Base-by-base conservation (phyloP, 1,139 yeast species). In the Pichia cactophila region DNA sequence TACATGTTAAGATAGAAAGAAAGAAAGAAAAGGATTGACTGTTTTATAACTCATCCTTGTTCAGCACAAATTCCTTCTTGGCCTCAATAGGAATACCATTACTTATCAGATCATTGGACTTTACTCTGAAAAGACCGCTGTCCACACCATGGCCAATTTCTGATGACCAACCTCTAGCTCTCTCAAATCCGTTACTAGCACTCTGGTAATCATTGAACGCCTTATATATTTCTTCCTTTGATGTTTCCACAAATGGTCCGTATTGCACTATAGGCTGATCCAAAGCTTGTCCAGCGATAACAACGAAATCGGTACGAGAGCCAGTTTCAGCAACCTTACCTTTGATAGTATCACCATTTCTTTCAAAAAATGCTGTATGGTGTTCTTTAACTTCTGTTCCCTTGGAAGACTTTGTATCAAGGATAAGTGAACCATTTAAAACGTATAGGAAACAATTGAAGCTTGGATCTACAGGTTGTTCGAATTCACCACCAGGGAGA, bases 181-280 rank as follows among this genome's bases (percentile, higher is more conserved):
- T 75, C 62, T 83, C 94, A 62, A 88, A 88, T 1, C 95, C 95
- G 63, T 86, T 85, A 42, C 70, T 63, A 42, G 79, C 84, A 50
- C 69, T 65, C 63, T 83, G 87, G 64, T 83, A 88, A 63, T 85
- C 92, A 64, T 69, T 61, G 61, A 85, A 81, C 0, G 88, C 94
- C 60, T 83, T 69, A 57, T 77, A 74, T 54, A 87, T 82, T 58
- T 78, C 77, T 46, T 77, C 81, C 51, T 72, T 71, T 20, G 83
- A 69, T 10, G 83, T 78, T 53, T 86, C 92, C 16, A 85, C 95
- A 64, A 87, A 88, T 20, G 96, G 96, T 12, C 97, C 97, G 62
- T 88, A 86, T 64, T 89, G 96, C 39, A 86, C 86, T 48, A 85
- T 75, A 17, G 80, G 78, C 69, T 89, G 97, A 59, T 86, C 78